Evolutionary conservation across 1,284 basidiomycete species (phyloP), one percentile per base, ranked within the genome.

Genomic region (Ceratobasidium papillatum): DNA sequence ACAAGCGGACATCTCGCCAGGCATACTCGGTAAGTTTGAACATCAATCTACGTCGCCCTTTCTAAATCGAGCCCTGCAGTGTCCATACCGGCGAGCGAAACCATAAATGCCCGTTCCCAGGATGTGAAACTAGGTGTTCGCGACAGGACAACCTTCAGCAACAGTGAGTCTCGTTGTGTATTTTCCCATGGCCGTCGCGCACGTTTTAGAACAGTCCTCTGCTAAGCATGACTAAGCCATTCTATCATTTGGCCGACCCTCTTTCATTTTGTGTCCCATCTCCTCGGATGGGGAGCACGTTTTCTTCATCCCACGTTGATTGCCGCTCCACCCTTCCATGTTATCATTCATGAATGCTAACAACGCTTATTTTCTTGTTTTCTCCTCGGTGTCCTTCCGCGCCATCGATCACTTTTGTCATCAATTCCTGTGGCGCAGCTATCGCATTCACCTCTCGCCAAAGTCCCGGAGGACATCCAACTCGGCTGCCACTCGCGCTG

Each of bases 41-140:
- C 49, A n/a, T 58, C 38, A 38, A 5, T 62, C 38, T 8, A n/a
- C 58, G 3, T 7, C 12, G 19, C 11, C 22, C 34, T 7, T 27
- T 30, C 64, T 69, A 14, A 69, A 32, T 22, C 54, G 25, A 81
- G 32, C 34, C 7, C 25, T 68, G 25, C 30, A 69, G 66, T 68
- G 89, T 94, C 12, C 93, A 95, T 82, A 94, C 93, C 8, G 92
- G 93, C 68, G 91, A 93, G 79, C 84, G 90, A 74, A 92, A 92
- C 82, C 91, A 93, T 83, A 91, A 89, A 74, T 94, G 91, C 78
- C 92, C 92, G 36, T 93, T 93, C 82, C 92, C 91, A 27, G 92
- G 92, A 43, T 94, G 92, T 80, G 90, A 93, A 77, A 93, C 91
- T 1, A 85, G 91, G 17, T 94, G 92, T 79, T 92, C 91, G 4